Base-by-base conservation (phyloP, 192 early-diverging fungal species). In the Gamsiella multidivaricata region DNA sequence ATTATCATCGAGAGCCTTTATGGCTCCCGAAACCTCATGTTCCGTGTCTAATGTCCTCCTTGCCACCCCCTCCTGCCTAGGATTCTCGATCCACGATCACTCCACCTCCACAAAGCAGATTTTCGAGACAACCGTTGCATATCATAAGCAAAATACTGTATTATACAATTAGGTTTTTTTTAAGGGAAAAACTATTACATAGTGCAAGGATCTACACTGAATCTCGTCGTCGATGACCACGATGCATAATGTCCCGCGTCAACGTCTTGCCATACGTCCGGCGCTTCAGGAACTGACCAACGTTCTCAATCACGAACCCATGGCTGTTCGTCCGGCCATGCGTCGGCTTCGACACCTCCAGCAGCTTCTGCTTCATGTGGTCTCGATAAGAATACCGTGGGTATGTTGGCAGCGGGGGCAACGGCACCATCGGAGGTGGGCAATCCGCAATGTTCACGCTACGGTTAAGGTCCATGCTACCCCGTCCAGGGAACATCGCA, bases 231-330 rank as follows among this genome's bases (percentile, higher is more conserved):
- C 42, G 56, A 49, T 54, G 71, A 15, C 71, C 71, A 23, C 57
- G 71, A 31, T 66, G 47, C 63, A 75, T 75, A 18, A 22, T 34
- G 18, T 75, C 71, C 3, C 63, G 71, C 8, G 63, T 57, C 28
- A 75, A 42, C 6, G 57, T 51, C 57, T 75, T 75, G 64, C 63
- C 57, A 66, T 66, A 54, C 8, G 62, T 29, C 33, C 37, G 18
- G 54, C 57, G 52, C 33, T 58, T 65, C 57, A 66, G 33, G 34
- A 65, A 73, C 49, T 65, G 54, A 37, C 55, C 55, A n/a, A 73
- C 70, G 17, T 65, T 45, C 42, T 74, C 71, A 25, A 74, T 65
- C 22, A 31, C 56, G 34, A 66, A 75, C 18, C 61, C 71, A 29
- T 75, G 71, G 14, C 71, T 75, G 47, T 25, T 53, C 12, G 57